These are phyloP conservation scores for Pythium scleroteichum DNA, from an alignment of 352 stramenopile genomes.

Conservation along the genomic window DNA sequence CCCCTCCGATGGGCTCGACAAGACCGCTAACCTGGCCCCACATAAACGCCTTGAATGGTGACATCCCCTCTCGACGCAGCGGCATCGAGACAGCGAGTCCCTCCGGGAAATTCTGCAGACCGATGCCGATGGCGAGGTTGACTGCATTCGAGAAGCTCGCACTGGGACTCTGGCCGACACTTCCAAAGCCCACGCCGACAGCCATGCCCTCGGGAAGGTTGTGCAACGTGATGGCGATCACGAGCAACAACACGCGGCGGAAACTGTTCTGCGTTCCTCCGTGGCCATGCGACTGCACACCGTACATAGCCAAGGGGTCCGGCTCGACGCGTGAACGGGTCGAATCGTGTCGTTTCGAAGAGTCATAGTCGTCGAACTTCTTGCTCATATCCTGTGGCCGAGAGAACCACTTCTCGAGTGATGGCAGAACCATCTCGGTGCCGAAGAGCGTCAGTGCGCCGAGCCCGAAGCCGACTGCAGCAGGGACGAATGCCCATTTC, in stretches of 20 bases:
- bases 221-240: slow-evolving; percentile 91
- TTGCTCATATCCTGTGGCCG: slow-evolving; percentile 49
- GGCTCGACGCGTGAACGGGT: slow-evolving; percentile 1
- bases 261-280: slow-evolving; percentile 29
- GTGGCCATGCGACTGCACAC: slow-evolving; percentile 21
- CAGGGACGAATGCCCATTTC: slow-evolving; percentile 79
- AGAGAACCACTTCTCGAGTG: slow-evolving; percentile 50
- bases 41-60: slow-evolving; percentile 83
- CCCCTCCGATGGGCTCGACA: slow-evolving; percentile 86
- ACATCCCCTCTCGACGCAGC: slow-evolving; percentile 82
- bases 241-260: slow-evolving; percentile 79
- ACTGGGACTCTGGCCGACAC: slow-evolving; percentile 62
- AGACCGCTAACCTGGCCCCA: slow-evolving; percentile 89
- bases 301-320: slow-evolving; percentile 37
- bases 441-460: slow-evolving; percentile 73
- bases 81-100: slow-evolving; percentile 89
- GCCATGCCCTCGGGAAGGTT: slow-evolving; percentile 91
- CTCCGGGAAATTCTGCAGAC: slow-evolving; percentile 91
- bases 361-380: slow-evolving; percentile 48
- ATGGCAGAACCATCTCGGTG: slow-evolving; percentile 65
- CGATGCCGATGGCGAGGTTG: slow-evolving; percentile 87
- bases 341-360: slow-evolving; percentile 18
- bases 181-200: slow-evolving; percentile 89
- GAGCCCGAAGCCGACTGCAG: slow-evolving; percentile 81
- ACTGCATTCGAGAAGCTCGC: slow-evolving; percentile 82